Base-by-base conservation (phyloP, 805 yeast species). In the Wickerhamiella brachini region DNA sequence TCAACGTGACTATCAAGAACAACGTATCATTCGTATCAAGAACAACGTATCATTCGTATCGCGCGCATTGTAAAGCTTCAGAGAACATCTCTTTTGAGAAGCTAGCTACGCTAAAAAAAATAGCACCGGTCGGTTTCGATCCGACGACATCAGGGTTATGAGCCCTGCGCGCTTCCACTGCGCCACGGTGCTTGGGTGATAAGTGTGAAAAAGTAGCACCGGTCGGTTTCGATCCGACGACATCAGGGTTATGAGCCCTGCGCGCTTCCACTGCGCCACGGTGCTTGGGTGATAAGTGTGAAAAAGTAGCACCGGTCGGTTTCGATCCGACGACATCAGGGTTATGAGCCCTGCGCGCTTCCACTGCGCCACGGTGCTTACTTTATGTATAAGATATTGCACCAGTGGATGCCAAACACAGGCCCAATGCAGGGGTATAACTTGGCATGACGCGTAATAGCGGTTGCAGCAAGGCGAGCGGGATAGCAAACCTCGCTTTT, bases 321-420 rank as follows among this genome's bases (percentile, higher is more conserved):
- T 81, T 82, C 88, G 89, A 82, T 82, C 89, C 85, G 71, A 76
- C 84, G 88, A 80, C 88, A 78, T 82, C 87, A 81, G 88, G 87
- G 89, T 82, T 82, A 82, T 82, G 89, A 82, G 89, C 89, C 88
- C 88, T 79, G 87, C 87, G 86, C 88, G 88, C 88, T 82, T 81
- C 88, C 89, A 53, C 72, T 68, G 71, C 71, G 71, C 71, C 71
- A 67, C 67, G 61, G 60, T 70, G 70, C 70, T 66, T 29, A 34
- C 22, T 39, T 17, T 23, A 15, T 24, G 22, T 3, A 8, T 41
- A 41, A 13, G n/a, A 8, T 20, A 41, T 5, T 18, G 6, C 15
- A 13, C 41, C 4, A 13, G 18, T 15, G 4, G 20, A 7, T n/a
- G 18, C 3, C 4, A 15, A 18, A 7, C 18, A 7, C 15, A 37